Base-by-base conservation (phyloP, 2,329 filamentous ascomycete species). In the Aplosporella prunicola region DNA sequence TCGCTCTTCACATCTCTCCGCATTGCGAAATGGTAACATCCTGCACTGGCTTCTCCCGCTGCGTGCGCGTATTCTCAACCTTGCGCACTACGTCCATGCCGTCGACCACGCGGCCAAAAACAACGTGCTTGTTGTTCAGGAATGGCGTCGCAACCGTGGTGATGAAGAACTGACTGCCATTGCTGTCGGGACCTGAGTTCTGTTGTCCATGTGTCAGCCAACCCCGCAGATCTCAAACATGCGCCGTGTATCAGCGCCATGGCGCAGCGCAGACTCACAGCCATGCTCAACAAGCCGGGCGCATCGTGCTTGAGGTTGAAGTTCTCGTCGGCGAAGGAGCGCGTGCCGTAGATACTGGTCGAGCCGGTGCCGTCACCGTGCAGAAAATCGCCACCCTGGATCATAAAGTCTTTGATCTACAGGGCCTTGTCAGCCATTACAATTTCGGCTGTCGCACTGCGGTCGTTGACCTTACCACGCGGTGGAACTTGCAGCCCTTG, bases 81-180 rank as follows among this genome's bases (percentile, higher is more conserved):
- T 93, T 96, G 48, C 71, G 74, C 28, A 96, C 83, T 5, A 95
- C 78, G 42, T 95, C 86, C 74, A 95, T 81, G 24, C 89, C 88
- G 26, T 88, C 83, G 29, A 86, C 69, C 2, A 96, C 89, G 57
- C 83, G 80, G 34, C 91, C 91, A 51, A 96, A 96, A 13, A 96
- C 88, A 40, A 94, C 87, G 59, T 98, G 91, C 64, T 96, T 96
- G 54, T 74, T 76, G 62, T 96, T 82, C 17, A 98, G 67, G 56
- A 93, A 93, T 2, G 86, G 85, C 0, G 89, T 91, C 5, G 82
- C 71, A 2, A 82, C 82, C 0, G 84, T 91, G 2, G 88, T 95
- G 66, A 96, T 89, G 71, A 98, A 98, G 70, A 98, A 98, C 56
- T 96, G 91, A 42, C 78, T 87, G 24, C 91, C 91, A 60, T 96